phyloP scores from a whole-genome alignment of 2,329 filamentous ascomycete genomes.

The Ophiocordyceps sinensis region DNA sequence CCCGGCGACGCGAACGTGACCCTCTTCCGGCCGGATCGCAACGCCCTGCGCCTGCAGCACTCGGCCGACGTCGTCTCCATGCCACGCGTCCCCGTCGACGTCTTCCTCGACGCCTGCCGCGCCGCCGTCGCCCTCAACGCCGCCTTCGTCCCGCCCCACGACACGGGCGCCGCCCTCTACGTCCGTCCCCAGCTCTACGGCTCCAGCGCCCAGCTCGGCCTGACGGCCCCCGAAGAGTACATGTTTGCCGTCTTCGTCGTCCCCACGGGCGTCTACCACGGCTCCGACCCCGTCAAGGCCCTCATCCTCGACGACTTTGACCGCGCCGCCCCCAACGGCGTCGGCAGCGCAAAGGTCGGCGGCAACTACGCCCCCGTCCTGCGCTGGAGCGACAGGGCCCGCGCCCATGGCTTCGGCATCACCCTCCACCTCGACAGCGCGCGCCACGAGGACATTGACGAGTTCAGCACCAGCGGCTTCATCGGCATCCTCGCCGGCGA shows the following conservation, averaged over 20 bases:
- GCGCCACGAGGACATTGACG: slow-evolving; percentile 73
- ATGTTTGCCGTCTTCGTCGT: slow-evolving; percentile 81
- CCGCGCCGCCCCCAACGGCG: slow-evolving; percentile 80
- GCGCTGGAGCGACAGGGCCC: slow-evolving; percentile 70
- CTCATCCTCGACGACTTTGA: slow-evolving; percentile 89
- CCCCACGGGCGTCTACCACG: slow-evolving; percentile 90
- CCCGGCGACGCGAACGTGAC: slow-evolving; percentile 56
- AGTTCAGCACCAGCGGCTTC: slow-evolving; percentile 92
- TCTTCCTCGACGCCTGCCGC: slow-evolving; percentile 64
- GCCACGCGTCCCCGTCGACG: slow-evolving; percentile 59
- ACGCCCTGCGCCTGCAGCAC: slow-evolving; percentile 72
- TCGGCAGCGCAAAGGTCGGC: slow-evolving; percentile 82
- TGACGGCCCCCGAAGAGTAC: slow-evolving; percentile 83
- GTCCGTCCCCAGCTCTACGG: slow-evolving; percentile 82
- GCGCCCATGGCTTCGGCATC: slow-evolving; percentile 73
- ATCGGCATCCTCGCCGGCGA: slow-evolving; percentile 56
- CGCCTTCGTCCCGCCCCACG: slow-evolving; percentile 78
- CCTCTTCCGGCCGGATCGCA: slow-evolving; percentile 78
- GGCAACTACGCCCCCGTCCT: slow-evolving; percentile 94
- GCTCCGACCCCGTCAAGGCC: slow-evolving; percentile 71
- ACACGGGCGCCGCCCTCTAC: slow-evolving; percentile 84
- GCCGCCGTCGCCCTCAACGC: slow-evolving; percentile 81
- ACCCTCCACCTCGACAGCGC: slow-evolving; percentile 85
- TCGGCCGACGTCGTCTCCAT: slow-evolving; percentile 74
- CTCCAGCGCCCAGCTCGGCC: slow-evolving; percentile 70